Evolutionary conservation across 1,139 yeast genomes (phyloP).

Genomic region (Candida buenavistaensis): DNA sequence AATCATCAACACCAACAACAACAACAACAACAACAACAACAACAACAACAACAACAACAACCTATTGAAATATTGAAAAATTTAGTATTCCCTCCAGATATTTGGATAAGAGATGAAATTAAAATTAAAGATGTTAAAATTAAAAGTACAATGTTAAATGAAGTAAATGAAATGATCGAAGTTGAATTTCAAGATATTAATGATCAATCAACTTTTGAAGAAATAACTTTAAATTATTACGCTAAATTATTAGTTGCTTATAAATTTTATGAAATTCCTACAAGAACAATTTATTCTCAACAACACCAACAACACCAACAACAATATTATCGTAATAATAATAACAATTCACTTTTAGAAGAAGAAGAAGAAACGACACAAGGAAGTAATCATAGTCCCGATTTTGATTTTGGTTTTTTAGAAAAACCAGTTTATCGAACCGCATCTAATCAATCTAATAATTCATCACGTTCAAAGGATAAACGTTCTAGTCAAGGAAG

Average conservation of each 20-base stretch:
- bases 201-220: conserved; percentile 23
- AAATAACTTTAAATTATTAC: conserved; percentile 33
- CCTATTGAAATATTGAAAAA: conserved; percentile 32
- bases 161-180: conserved; percentile 35
- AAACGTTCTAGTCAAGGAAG: conserved; percentile 15
- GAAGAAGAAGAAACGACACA: conserved; percentile 3
- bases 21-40: neutral
- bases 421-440: conserved; percentile 21
- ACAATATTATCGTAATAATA: too few relatives aligned
- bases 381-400: conserved; percentile 4
- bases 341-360: conserved; percentile 1
- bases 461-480: conserved; percentile 8
- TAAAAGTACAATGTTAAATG: conserved; percentile 35
- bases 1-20: neutral
- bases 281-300: conserved; percentile 1
- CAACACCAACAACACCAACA: too few relatives aligned
- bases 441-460: conserved; percentile 21
- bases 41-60: neutral
- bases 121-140: conserved; percentile 33
- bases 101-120: conserved; percentile 40
- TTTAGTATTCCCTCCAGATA: conserved; percentile 36
- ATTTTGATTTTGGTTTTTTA: conserved; percentile 9
- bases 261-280: conserved; percentile 33
- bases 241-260: conserved; percentile 39
- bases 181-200: conserved; percentile 19